Evolutionary conservation across 129 eudicot species (phyloP), one percentile per base, ranked within the genome.

Genomic region (Lactuca sativa): DNA sequence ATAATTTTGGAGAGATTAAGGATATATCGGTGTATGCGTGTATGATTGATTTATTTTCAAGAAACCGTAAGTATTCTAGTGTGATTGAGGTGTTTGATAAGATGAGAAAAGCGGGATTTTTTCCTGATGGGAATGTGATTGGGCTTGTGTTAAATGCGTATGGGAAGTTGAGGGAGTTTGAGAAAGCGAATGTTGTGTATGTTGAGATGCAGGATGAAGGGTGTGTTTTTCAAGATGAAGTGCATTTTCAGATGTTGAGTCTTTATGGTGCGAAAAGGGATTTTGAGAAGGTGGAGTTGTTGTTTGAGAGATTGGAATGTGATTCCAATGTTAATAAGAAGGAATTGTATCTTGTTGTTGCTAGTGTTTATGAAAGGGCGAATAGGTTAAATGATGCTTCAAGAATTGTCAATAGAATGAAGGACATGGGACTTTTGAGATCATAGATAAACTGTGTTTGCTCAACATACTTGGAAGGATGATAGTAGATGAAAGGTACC

Each of bases 171-270:
- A 70, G 67, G 31, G 86, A 93, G 48, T 89, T 93, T 80, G 92
- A 87, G 25, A 83, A 83, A 84, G 98, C 98, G 9, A 71, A 85
- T 56, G 74, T 48, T 13, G 65, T 89, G 16, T 93, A 93, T 62
- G 75, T 15, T 69, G 97, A 93, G 75, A 81, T 93, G 88, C 83
- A 85, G 55, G 88, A 87, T 9, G 88, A 78, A 76, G 98, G 95
- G 59, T 93, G 98, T 81, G 89, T 86, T 67, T 93, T 93, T 64
- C 86, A 90, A 0, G 90, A 89, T 69, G 97, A 93, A 71, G 90
- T 89, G 68, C 97, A 93, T 66, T 93, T 93, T 72, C 96, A 93
- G 73, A 93, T 93, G 98, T 52, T 89, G 59, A 83, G 95, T 70
- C 73, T 93, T n/a, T 85, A 78, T 69, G 95, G 95, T 10, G 92